Percentiles rank a stretch among this genome's conserved stretches.
These are phyloP conservation scores for Xylaria sp. DNA, from an alignment of 2,329 filamentous ascomycete genomes.

Conservation along the genomic window DNA sequence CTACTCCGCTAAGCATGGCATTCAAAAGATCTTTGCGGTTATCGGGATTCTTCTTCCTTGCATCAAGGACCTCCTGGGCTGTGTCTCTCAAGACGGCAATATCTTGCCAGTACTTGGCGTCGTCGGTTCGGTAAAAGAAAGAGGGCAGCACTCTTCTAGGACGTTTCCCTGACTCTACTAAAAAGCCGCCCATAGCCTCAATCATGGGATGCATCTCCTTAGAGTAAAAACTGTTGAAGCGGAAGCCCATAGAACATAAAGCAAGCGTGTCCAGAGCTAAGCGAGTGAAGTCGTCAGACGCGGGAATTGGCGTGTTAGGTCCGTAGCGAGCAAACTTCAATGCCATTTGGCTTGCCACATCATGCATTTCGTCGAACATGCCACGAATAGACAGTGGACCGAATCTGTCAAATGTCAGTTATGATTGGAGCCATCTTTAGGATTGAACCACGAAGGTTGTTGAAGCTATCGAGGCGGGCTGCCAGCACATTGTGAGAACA, in stretches of 20 bases:
- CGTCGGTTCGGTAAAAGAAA: constrained; percentile 61
- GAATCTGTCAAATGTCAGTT: constrained; percentile 73
- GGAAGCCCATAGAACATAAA: constrained; percentile 75
- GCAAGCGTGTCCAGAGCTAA: constrained; percentile 78
- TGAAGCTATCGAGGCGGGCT: neutral
- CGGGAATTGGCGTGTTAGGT: constrained; percentile 64
- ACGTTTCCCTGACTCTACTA: constrained; percentile 66
- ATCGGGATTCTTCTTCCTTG: constrained; percentile 65
- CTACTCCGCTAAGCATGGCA: constrained; percentile 75
- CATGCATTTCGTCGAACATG: constrained; percentile 78
- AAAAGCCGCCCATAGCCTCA: constrained; percentile 71
- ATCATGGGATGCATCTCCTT: constrained; percentile 78
- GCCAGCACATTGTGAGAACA: neutral
- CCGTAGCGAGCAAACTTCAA: constrained; percentile 77
- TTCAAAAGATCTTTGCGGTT: constrained; percentile 74
- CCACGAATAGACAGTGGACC: constrained; percentile 73
- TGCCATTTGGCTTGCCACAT: constrained; percentile 72
- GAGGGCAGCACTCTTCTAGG: constrained; percentile 60
- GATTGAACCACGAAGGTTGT: neutral
- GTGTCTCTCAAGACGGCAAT: constrained; percentile 66
- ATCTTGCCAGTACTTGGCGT: constrained; percentile 64
- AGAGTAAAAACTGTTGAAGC: constrained; percentile 80
- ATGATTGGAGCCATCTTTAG: neutral
- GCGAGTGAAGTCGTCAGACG: constrained; percentile 55
- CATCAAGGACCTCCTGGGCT: constrained; percentile 69